Base-by-base conservation (phyloP, 441 rosid genomes). In the Lagerstroemia fauriei region DNA sequence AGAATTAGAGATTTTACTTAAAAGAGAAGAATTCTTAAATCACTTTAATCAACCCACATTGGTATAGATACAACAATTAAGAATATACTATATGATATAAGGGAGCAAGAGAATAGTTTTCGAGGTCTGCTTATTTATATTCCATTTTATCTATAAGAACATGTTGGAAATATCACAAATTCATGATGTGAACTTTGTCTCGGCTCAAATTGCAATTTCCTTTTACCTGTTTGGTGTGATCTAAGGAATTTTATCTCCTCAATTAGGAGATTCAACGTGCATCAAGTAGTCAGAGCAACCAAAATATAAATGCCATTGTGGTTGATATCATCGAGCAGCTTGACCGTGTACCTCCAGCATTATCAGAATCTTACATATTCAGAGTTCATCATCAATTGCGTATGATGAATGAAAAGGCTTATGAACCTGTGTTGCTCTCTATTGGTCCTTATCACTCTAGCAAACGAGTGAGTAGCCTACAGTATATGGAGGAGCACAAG, bases 321-420 rank as follows among this genome's bases (percentile, higher is more conserved):
- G 27, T 10, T 27, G 14, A 31, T 13, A 66, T 66, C 10, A 11
- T 29, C 20, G 7, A 29, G 71, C 29, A 66, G 71, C 27, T 66
- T n/a, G 71, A 29, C 38, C 3, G 18, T 29, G 38, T 29, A 29
- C 27, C 38, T 13, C 20, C 13, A 27, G 9, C 71, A n/a, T 9
- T 11, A 9, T 57, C 20, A 13, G 29, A 46, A 12, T 25, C 32
- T n/a, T 22, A 34, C 24, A 74, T 74, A 46, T 74, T 47, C 20
- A 74, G 57, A 31, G 59, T 74, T 53, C 77, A 74, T 47, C 53
- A 47, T 47, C 59, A 47, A 38, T 32, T 74, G 17, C 59, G 77
- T 74, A 16, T 46, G 77, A 16, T 73, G 11, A 73, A 73, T 73
- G 77, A 44, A 32, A 73, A 22, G 77, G 77, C 77, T 1, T 73